Conservation (phyloP, 306 rosid genomes). For the Mucuna pruriens region DNA sequence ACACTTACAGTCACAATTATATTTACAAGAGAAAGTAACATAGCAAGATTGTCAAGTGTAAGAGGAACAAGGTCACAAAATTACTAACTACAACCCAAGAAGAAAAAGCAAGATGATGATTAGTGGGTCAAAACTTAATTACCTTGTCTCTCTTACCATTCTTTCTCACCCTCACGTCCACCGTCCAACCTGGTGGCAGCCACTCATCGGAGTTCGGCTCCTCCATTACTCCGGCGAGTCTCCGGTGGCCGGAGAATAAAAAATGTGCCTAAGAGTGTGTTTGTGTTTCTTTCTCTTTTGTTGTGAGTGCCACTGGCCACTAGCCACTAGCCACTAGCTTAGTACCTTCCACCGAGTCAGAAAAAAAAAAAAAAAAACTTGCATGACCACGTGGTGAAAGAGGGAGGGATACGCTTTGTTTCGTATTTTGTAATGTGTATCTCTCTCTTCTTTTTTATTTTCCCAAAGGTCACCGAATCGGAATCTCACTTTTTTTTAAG, state of each 20-base stretch:
- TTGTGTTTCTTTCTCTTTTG: background rate
- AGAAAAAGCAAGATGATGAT: background rate
- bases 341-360: background rate
- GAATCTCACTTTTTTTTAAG: background rate
- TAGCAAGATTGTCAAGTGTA: background rate
- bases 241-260: slow-evolving; percentile 17
- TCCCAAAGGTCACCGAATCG: background rate
- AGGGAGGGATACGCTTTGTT: background rate
- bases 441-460: background rate
- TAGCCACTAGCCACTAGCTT: background rate
- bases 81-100: background rate
- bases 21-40: background rate
- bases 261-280: background rate
- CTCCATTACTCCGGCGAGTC: slow-evolving; percentile 52
- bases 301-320: background rate
- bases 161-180: slow-evolving; percentile 59
- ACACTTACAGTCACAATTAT: background rate
- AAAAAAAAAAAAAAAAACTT: background rate
- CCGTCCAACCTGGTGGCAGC: slow-evolving; percentile 79
- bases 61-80: slow-evolving; percentile 17
- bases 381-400: slow-evolving; percentile 31
- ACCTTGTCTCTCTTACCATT: slow-evolving; percentile 80
- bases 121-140: slow-evolving; percentile 14
- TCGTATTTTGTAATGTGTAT: background rate
- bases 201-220: slow-evolving; percentile 48